A percentile compares a stretch with the other conserved stretches of the same genome.
Evolutionary conservation across 2,329 filamentous ascomycete species (phyloP).

Genomic region (Pleurostoma richardsiae): DNA sequence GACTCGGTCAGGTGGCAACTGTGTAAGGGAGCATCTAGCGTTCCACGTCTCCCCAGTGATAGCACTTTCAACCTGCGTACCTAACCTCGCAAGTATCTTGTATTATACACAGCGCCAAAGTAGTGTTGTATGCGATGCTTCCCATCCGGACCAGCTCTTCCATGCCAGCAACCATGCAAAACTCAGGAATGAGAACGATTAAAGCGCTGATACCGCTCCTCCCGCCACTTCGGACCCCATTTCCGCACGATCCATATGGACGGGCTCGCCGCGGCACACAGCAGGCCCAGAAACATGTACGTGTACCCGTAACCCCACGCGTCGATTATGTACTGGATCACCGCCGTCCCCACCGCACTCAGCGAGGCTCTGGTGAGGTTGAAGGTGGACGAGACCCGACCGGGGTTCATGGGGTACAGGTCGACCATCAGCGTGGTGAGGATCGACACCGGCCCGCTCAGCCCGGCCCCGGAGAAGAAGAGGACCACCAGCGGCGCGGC

Average conservation of each 20-base stretch:
- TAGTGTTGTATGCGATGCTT: too few relatives aligned
- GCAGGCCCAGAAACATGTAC: constrained; percentile 25
- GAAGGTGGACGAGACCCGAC: constrained; percentile 33
- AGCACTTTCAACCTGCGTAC: too few relatives aligned
- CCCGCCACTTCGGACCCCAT: constrained; percentile 24
- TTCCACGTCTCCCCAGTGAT: too few relatives aligned
- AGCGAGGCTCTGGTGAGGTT: constrained; percentile 33
- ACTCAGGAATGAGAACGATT: neutral
- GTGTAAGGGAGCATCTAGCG: too few relatives aligned
- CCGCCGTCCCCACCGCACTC: constrained; percentile 31
- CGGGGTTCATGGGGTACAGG: constrained; percentile 33
- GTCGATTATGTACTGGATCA: constrained; percentile 34
- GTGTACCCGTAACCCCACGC: constrained; percentile 32
- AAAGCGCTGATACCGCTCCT: constrained; percentile 19
- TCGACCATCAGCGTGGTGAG: constrained; percentile 36
- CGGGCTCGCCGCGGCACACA: constrained; percentile 20
- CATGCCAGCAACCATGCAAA: too few relatives aligned
- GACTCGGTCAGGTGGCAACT: too few relatives aligned
- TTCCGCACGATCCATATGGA: constrained; percentile 19
- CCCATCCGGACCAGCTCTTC: too few relatives aligned
- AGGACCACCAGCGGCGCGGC: constrained; percentile 33
- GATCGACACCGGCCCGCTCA: constrained; percentile 32
- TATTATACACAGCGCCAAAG: too few relatives aligned
- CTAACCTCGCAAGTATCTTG: too few relatives aligned
- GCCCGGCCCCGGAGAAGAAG: constrained; percentile 19